Conservation (phyloP, 257 asterid genomes). For the Petunia secreta region DNA sequence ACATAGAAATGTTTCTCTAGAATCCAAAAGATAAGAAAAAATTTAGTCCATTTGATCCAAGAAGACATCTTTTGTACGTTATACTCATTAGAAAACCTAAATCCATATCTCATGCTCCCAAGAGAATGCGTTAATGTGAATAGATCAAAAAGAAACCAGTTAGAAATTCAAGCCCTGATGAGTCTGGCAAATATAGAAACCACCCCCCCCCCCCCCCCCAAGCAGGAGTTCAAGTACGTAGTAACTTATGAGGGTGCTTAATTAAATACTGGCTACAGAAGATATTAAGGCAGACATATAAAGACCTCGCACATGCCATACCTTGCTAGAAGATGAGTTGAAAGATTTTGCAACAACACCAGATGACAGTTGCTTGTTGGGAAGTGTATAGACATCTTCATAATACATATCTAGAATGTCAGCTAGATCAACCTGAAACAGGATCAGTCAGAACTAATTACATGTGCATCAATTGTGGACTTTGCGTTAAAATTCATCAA, state of each 20-base stretch:
- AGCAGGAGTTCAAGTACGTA: neutral
- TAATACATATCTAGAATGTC: conserved; percentile 79
- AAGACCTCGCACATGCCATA: conserved; percentile 27
- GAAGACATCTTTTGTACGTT: neutral
- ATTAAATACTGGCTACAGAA: conserved; percentile 2
- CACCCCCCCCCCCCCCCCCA: neutral
- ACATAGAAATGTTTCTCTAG: conserved; percentile 63
- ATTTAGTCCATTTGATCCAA: neutral
- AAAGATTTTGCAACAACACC: conserved; percentile 59
- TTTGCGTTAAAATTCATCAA: neutral
- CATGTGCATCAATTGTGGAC: neutral
- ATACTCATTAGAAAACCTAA: neutral
- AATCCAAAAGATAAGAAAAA: conserved; percentile 32
- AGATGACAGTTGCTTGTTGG: conserved; percentile 59
- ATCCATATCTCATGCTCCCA: neutral
- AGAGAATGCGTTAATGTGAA: conserved; percentile 13
- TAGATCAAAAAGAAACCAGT: neutral
- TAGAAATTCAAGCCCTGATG: neutral
- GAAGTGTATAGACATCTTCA: conserved; percentile 86
- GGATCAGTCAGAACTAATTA: neutral
- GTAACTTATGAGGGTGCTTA: neutral
- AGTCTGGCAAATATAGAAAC: neutral
- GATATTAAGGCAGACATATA: conserved; percentile 4
- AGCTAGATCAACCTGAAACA: conserved; percentile 72
- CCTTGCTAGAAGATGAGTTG: conserved; percentile 55